Evolutionary conservation across 768 basidiomycete genomes (phyloP).

Genomic region (Amanita jacksonii): DNA sequence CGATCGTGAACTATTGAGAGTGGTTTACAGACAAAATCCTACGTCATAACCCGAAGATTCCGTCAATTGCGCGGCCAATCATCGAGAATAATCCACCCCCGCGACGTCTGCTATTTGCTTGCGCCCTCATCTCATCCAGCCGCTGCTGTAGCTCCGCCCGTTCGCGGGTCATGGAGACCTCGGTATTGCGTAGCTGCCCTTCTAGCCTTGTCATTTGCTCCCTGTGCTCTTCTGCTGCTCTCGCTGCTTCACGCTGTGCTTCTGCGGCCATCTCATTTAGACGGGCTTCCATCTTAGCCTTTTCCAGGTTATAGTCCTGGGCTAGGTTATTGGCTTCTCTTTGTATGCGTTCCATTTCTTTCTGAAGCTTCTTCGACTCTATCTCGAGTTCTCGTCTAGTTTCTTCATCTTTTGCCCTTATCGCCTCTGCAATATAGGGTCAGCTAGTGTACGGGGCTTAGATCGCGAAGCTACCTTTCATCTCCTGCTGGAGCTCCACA

Average conservation of each 20-base stretch:
- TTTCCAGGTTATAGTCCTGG: conserved; percentile 28
- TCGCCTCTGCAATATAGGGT: conserved; percentile 19
- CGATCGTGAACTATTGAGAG: too few relatives aligned
- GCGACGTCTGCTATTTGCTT: conserved; percentile 2
- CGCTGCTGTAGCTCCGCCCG: conserved; percentile 10
- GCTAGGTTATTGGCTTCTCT: conserved; percentile 30
- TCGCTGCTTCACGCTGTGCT: conserved; percentile 11
- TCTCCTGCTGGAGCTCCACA: conserved; percentile 33
- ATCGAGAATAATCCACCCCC: conserved; percentile 14
- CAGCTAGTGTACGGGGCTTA: not conserved
- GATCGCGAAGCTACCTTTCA: conserved; percentile 22
- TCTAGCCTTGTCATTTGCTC: conserved; percentile 14
- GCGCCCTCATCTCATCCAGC: conserved; percentile 9
- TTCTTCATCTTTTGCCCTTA: conserved; percentile 36
- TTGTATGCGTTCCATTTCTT: conserved; percentile 34
- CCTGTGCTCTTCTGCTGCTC: conserved; percentile 11
- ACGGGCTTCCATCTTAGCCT: conserved; percentile 19
- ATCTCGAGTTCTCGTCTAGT: conserved; percentile 33
- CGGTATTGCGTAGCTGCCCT: conserved; percentile 9
- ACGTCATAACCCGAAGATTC: conserved; percentile 6
- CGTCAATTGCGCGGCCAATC: conserved; percentile 15
- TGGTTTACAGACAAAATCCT: too few relatives aligned
- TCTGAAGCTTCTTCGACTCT: conserved; percentile 32
- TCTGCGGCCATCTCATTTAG: conserved; percentile 19
- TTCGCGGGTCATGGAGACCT: conserved; percentile 9